A percentile compares a stretch with the other conserved stretches of the same genome.
These are phyloP conservation scores for Mucor lusitanicus DNA, from an alignment of 371 early-diverging fungal species.

Conservation along the genomic window DNA sequence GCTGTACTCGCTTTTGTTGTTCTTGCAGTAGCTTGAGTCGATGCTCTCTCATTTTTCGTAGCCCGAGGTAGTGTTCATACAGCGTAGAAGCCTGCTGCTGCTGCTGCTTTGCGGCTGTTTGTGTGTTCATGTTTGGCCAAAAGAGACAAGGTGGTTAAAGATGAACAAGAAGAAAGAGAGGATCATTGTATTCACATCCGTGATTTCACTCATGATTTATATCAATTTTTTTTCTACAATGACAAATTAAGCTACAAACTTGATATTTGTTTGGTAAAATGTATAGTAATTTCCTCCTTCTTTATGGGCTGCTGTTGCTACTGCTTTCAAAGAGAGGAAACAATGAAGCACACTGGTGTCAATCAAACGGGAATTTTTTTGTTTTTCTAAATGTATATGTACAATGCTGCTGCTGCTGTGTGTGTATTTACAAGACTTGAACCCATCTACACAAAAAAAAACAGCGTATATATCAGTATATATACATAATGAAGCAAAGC, in stretches of 20 bases:
- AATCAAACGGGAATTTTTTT: background rate
- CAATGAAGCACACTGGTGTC: background rate
- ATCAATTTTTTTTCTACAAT: background rate
- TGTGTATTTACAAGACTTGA: conserved; percentile 13
- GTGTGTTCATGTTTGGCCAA: background rate
- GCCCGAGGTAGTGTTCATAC: conserved; percentile 10
- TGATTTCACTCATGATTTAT: background rate
- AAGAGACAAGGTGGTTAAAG: background rate
- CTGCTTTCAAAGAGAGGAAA: background rate
- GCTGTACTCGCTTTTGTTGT: conserved; percentile 17
- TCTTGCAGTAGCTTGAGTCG: conserved; percentile 4
- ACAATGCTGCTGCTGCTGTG: background rate
- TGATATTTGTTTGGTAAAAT: background rate
- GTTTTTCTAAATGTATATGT: conserved; percentile 1
- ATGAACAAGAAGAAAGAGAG: background rate
- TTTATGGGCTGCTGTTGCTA: background rate
- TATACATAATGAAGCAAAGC: background rate
- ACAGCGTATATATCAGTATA: background rate
- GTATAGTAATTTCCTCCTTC: background rate
- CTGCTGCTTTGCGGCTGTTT: background rate
- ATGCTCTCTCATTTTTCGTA: conserved; percentile 13
- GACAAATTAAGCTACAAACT: background rate
- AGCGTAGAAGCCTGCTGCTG: background rate
- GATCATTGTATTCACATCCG: background rate
- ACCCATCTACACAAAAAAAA: conserved; percentile 6